Conservation (phyloP, 176 grass and related monocot species). For the Oryza brachyantha region DNA sequence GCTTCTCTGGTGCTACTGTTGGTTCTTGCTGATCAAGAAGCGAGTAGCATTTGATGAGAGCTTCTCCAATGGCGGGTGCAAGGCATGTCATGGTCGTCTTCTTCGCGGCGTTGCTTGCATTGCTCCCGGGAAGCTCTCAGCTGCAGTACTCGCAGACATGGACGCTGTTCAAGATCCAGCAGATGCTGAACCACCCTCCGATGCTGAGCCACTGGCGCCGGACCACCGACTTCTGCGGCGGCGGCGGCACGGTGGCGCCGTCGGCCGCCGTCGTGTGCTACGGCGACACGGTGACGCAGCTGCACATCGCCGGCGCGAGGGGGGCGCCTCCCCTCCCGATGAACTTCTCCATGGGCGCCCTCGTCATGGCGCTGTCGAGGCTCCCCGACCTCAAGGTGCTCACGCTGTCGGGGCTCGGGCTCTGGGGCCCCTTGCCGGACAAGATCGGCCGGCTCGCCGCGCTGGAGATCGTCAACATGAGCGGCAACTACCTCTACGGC, state of each 20-base stretch:
- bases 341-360: constrained; percentile 70
- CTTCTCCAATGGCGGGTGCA: constrained; percentile 28
- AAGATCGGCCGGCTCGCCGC: constrained; percentile 54
- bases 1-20: too few relatives aligned
- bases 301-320: constrained; percentile 58
- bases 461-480: constrained; percentile 91
- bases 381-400: constrained; percentile 93
- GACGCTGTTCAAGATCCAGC: constrained; percentile 85
- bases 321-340: constrained; percentile 52
- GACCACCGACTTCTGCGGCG: constrained; percentile 74
- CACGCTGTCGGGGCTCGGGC: constrained; percentile 64
- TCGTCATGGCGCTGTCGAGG: constrained; percentile 68
- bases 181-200: constrained; percentile 54
- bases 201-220: constrained; percentile 71
- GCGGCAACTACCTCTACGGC: constrained; percentile 78
- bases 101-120: constrained; percentile 9
- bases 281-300: constrained; percentile 78
- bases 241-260: constrained; percentile 18
- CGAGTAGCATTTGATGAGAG: not conserved
- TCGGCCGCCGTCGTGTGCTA: constrained; percentile 76
- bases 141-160: constrained; percentile 66
- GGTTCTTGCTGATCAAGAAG: not conserved
- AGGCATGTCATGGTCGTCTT: constrained; percentile 14
- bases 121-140: constrained; percentile 37
- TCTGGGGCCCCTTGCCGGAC: constrained; percentile 73